Base-by-base conservation (phyloP, 164 flowering plant genomes). In the Vitis rupestris region DNA sequence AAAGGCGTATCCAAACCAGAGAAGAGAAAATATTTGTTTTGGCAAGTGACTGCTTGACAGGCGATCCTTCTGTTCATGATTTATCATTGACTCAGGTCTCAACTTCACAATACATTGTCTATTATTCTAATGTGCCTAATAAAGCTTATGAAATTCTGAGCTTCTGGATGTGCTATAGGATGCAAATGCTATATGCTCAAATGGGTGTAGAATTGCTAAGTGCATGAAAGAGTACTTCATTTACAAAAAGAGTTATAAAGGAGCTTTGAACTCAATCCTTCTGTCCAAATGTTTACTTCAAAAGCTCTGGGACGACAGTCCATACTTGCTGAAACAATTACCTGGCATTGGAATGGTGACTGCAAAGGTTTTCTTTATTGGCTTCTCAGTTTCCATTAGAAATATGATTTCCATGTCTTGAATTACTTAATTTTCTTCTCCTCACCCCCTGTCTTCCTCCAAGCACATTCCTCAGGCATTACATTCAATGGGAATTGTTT, bases 341-440 rank as follows among this genome's bases (percentile, higher is more conserved):
- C 90, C 94, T 51, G 99, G 98, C 71, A 90, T 96, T 70, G 99
- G 99, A 59, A 87, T 90, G 93, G 97, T 96, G 83, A 96, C 98
- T 56, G 97, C 99, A 56, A 96, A 93, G 98, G 99, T 95, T 62
- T 60, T 61, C 12, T 37, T 65, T 19, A 47, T 61, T 54, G 27
- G 9, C 50, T 44, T 71, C 64, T 55, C 3, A 27, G 58, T 62
- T 5, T 49, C 49, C 44, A 66, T 72, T 13, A 37, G 50, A 47
- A 52, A 63, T 15, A 7, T 50, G 48, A 57, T 61, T 57, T 27
- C 56, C 60, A 37, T 49, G 8, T 62, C 52, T 31, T 50, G 14
- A 31, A 59, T 64, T 8, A 11, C 16, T 53, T 12, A 59, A 27
- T 48, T 61, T 23, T 60, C 29, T 64, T 66, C 4, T 61, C 50